Percentiles rank a stretch among this genome's conserved stretches.
Evolutionary conservation across 352 stramenopile genomes (phyloP).

Genomic region (Phytopythium mirpurense): DNA sequence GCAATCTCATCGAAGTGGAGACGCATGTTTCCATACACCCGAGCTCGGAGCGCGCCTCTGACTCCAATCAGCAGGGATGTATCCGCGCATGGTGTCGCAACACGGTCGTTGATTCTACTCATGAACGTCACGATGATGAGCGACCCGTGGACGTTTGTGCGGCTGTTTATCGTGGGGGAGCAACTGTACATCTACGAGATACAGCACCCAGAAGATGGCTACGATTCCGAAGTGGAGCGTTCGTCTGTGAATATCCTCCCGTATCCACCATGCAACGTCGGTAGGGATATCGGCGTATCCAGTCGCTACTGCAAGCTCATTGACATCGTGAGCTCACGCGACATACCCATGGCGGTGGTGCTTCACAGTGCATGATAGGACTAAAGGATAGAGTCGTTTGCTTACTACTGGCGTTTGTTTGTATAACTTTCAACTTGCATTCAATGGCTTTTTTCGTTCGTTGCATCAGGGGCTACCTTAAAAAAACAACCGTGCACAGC

Average conservation of each 20-base stretch:
- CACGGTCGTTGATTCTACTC: constrained; percentile 22
- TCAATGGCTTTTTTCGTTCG: too few relatives aligned
- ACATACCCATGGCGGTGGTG: not conserved
- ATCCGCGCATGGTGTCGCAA: not conserved
- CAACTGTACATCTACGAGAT: constrained; percentile 29
- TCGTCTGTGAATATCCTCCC: not conserved
- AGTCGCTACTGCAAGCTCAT: not conserved
- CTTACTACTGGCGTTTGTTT: too few relatives aligned
- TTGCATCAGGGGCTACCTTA: too few relatives aligned
- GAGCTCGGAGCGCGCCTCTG: not conserved
- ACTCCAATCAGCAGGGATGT: not conserved
- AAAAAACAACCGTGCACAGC: too few relatives aligned
- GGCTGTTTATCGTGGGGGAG: constrained; percentile 18
- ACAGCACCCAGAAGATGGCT: not conserved
- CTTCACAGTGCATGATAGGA: not conserved
- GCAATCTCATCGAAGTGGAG: not conserved
- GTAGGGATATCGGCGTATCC: not conserved
- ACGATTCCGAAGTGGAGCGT: not conserved
- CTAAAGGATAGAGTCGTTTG: too few relatives aligned
- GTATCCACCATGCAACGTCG: not conserved
- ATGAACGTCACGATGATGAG: constrained; percentile 49
- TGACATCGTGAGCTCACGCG: not conserved
- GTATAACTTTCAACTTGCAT: too few relatives aligned
- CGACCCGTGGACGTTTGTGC: constrained; percentile 29
- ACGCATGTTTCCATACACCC: not conserved